Conservation (phyloP, 2,329 filamentous ascomycete species). For the Zymoseptoria passerinii region DNA sequence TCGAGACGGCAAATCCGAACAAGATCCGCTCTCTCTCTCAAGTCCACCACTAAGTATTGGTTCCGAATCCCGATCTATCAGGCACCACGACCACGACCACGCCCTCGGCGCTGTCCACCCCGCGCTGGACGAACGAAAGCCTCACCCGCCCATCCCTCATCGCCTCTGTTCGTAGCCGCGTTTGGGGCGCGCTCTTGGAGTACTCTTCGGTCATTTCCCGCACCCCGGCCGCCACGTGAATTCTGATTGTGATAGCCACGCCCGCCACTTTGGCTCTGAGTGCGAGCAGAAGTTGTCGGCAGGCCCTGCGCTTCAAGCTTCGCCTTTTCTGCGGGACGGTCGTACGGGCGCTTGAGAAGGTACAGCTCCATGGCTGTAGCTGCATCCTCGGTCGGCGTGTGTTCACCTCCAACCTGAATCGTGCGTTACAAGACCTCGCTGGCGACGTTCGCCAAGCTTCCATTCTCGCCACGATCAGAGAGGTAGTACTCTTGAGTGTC, state of each 20-base stretch:
- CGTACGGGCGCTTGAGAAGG: conserved; percentile 4
- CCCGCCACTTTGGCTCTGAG: no score
- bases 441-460: not conserved
- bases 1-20: no score
- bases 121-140: not conserved
- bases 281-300: no score
- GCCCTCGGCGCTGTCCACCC: not conserved
- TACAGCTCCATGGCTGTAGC: not conserved
- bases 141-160: not conserved
- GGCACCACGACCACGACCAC: no score
- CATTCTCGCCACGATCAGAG: not conserved
- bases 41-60: no score
- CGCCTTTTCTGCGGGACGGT: conserved; percentile 3
- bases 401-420: not conserved
- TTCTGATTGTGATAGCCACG: no score
- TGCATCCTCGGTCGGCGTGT: not conserved
- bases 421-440: not conserved
- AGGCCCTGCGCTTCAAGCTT: conserved; percentile 1
- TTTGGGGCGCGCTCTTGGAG: not conserved
- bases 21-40: no score
- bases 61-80: no score
- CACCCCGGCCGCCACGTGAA: no score
- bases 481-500: conserved; percentile 8
- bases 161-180: not conserved
- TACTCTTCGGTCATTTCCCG: no score